Base-by-base conservation (phyloP, 2,329 filamentous ascomycete species). In the Karstenula rhodostoma region DNA sequence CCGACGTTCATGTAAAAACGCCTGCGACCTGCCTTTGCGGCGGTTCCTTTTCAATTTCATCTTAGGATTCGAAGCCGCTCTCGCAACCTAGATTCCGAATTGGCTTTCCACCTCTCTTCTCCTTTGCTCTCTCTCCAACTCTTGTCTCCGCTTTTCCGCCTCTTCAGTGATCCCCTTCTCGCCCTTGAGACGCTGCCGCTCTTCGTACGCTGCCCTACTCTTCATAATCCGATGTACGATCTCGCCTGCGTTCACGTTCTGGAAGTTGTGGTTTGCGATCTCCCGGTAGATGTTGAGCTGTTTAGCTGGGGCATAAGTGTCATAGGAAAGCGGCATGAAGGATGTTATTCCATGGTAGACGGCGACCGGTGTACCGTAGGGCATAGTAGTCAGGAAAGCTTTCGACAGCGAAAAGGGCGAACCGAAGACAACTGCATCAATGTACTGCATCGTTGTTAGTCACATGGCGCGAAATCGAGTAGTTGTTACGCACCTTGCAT, bases 331-430 rank as follows among this genome's bases (percentile, higher is more conserved):
- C 0, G 89, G 91, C 82, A 96, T 95, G 77, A 97, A 97, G 13
- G 91, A 86, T 0, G 95, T 99, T 7, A 93, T 93, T n/a, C 95
- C 95, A 80, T 99, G 95, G 79, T 98, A 99, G 62, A 99, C 92
- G 29, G 89, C 90, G 70, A 90, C 84, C 15, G 93, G 92, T 4
- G 85, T 86, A 57, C 72, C 69, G 78, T 89, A 89, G 0, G 94
- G 93, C 48, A 96, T 84, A 1, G 87, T 83, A 17, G 60, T 84
- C 44, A 99, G 86, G 78, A 96, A 99, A 2, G 86, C 81, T 72
- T 87, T 86, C n/a, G 88, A 92, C 3, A 94, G 93, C 2, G 90
- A 88, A 76, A 96, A 97, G 0, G 95, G 95, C 0, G 95, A 93
- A 40, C 91, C 92, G 73, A 99, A 96, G 63, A 98, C 83, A 57